These are phyloP conservation scores for Rhytidhysteron rufulum DNA, from an alignment of 2,329 filamentous ascomycete species.

Conservation along the genomic window DNA sequence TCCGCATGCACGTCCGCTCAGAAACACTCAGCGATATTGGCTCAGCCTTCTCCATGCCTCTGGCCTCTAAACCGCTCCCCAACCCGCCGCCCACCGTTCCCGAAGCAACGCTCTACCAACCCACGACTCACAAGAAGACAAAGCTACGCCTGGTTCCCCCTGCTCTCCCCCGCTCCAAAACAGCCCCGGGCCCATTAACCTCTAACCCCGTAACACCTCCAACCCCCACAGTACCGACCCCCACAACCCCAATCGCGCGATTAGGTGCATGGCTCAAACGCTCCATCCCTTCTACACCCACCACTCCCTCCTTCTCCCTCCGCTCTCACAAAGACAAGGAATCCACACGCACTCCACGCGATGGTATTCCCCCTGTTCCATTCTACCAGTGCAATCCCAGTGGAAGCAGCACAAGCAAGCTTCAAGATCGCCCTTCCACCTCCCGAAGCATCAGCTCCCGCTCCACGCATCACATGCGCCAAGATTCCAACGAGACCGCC, in stretches of 20 bases:
- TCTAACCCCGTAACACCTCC: slow-evolving; percentile 35
- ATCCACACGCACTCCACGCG: background rate
- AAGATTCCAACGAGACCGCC: slow-evolving; percentile 23
- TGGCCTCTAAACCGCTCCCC: slow-evolving; percentile 24
- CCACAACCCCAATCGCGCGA: slow-evolving; percentile 30
- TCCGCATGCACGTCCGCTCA: slow-evolving; percentile 44
- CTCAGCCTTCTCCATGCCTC: slow-evolving; percentile 42
- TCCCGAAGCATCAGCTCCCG: slow-evolving; percentile 13
- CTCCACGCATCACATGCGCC: slow-evolving; percentile 29
- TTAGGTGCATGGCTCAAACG: slow-evolving; percentile 34
- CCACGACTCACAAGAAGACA: slow-evolving; percentile 7
- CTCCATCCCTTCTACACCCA: slow-evolving; percentile 23
- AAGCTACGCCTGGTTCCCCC: slow-evolving; percentile 24
- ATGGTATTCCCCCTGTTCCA: slow-evolving; percentile 7
- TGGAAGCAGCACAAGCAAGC: slow-evolving; percentile 2
- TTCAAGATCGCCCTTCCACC: slow-evolving; percentile 16
- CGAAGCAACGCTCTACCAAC: background rate
- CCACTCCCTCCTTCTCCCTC: slow-evolving; percentile 7
- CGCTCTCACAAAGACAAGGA: background rate
- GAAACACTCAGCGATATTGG: slow-evolving; percentile 48
- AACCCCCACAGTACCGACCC: slow-evolving; percentile 22
- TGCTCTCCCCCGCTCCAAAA: slow-evolving; percentile 6
- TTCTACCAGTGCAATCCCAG: slow-evolving; percentile 27
- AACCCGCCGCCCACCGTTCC: slow-evolving; percentile 6
- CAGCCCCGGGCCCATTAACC: slow-evolving; percentile 22